These are phyloP conservation scores for Aspergillus sp. DNA, from an alignment of 2,329 filamentous ascomycete species.

Conservation along the genomic window DNA sequence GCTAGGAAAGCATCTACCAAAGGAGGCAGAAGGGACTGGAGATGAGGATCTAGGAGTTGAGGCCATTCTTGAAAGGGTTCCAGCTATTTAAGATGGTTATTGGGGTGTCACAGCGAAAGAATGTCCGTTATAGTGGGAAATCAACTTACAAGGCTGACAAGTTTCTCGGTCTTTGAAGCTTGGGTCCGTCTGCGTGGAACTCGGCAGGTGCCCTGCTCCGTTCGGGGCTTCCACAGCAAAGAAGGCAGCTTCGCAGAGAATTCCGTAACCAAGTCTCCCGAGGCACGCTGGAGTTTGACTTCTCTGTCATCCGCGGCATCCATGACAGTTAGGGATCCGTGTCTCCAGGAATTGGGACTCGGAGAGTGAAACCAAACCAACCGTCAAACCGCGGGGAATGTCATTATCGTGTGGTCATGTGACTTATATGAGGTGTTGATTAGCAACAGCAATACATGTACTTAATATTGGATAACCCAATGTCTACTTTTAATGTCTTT, in stretches of 20 bases:
- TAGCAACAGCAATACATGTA: background rate
- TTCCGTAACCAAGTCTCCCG: constrained; percentile 42
- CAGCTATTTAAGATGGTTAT: constrained; percentile 46
- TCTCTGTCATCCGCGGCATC: constrained; percentile 45
- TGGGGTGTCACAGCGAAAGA: constrained; percentile 2
- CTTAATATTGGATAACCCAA: background rate
- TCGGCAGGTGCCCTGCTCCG: constrained; percentile 21
- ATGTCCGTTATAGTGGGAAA: background rate
- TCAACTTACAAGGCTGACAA: constrained; percentile 38
- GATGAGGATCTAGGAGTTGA: constrained; percentile 82
- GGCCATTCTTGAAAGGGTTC: constrained; percentile 95
- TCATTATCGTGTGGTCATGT: constrained; percentile 10
- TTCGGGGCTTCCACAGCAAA: constrained; percentile 38
- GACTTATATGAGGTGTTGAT: background rate
- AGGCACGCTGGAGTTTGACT: constrained; percentile 46
- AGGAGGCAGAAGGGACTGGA: constrained; percentile 70
- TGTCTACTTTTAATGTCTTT: too few species aligned
- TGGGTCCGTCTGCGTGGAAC: constrained; percentile 39
- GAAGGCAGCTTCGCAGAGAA: constrained; percentile 41
- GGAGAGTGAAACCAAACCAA: background rate
- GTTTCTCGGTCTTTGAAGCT: constrained; percentile 35
- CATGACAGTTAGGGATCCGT: constrained; percentile 28
- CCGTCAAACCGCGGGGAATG: constrained; percentile 16
- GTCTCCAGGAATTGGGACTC: background rate
- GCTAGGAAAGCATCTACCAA: constrained; percentile 74